These are phyloP conservation scores for Purshia tridentata DNA, from an alignment of 306 rosid genomes.

Conservation along the genomic window DNA sequence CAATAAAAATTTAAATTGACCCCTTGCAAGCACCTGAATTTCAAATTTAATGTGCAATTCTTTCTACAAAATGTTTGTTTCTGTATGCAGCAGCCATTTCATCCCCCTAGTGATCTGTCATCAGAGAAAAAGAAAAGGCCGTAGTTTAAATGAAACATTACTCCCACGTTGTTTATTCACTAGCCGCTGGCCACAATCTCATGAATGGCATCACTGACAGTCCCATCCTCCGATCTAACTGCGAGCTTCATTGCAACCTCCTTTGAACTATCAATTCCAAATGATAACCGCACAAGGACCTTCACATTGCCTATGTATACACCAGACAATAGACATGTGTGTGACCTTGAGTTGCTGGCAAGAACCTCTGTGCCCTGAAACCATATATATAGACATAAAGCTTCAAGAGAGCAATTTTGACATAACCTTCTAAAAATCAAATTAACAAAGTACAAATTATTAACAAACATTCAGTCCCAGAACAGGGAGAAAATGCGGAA, in stretches of 20 bases:
- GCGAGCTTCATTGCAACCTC: constrained; percentile 95
- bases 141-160: constrained; percentile 24
- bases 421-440: too few relatives aligned
- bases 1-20: constrained; percentile 10
- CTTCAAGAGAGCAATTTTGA: too few relatives aligned
- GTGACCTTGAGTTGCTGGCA: constrained; percentile 90
- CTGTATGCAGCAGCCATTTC: constrained; percentile 22
- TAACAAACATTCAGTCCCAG: not conserved
- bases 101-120: constrained; percentile 31
- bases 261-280: constrained; percentile 83
- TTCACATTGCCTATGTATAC: constrained; percentile 75
- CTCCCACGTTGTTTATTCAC: constrained; percentile 14
- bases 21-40: constrained; percentile 18
- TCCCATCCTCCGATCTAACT: constrained; percentile 75
- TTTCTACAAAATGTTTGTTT: constrained; percentile 42
- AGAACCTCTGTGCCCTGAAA: constrained; percentile 87
- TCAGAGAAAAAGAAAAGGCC: constrained; percentile 28
- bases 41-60: constrained; percentile 23
- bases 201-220: constrained; percentile 77
- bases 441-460: too few relatives aligned
- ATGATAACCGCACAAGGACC: constrained; percentile 82
- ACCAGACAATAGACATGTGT: constrained; percentile 76
- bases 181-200: constrained; percentile 95
- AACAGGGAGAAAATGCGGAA: not conserved
- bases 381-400: constrained; percentile 19